Evolutionary conservation across 2,329 filamentous ascomycete genomes (phyloP).

Genomic region (Sphaerulina vaccinii): DNA sequence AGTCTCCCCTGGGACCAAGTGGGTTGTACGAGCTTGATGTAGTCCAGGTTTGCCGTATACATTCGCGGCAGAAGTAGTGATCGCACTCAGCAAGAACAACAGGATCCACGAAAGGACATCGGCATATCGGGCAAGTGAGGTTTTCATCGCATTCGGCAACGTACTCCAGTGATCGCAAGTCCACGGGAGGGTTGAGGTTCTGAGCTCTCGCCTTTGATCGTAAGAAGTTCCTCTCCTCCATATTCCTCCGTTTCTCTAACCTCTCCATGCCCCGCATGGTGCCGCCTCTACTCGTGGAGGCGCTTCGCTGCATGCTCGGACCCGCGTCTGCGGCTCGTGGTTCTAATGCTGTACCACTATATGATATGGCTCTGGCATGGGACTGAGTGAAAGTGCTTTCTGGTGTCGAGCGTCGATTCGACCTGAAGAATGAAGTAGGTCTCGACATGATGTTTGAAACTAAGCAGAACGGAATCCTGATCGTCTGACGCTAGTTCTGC

Average conservation of each 20-base stretch:
- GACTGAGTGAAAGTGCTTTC: conserved; percentile 10
- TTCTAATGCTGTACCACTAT: conserved; percentile 3
- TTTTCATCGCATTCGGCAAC: conserved; percentile 57
- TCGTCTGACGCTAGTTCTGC: conserved; percentile 1
- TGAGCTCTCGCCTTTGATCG: conserved; percentile 29
- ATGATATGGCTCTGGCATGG: conserved; percentile 18
- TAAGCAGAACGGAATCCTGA: neutral
- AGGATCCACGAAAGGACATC: conserved; percentile 60
- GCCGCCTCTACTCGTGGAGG: conserved; percentile 13
- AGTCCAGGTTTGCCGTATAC: conserved; percentile 52
- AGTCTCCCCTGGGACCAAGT: conserved; percentile 41
- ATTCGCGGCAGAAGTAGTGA: conserved; percentile 63
- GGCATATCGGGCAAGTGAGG: conserved; percentile 64
- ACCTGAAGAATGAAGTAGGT: conserved; percentile 22
- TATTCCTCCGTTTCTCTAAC: conserved; percentile 34
- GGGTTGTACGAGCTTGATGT: conserved; percentile 36
- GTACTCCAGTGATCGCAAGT: conserved; percentile 60
- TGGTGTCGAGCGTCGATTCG: conserved; percentile 17
- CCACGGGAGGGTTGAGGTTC: conserved; percentile 43
- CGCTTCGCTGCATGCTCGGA: conserved; percentile 18
- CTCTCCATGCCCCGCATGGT: conserved; percentile 31
- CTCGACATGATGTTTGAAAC: conserved; percentile 21
- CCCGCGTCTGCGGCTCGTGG: conserved; percentile 4
- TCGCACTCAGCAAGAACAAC: conserved; percentile 58
- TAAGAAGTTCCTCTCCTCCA: conserved; percentile 36